phyloP scores from a whole-genome alignment of 768 basidiomycete species.

The Rhodotorula babjevae region DNA sequence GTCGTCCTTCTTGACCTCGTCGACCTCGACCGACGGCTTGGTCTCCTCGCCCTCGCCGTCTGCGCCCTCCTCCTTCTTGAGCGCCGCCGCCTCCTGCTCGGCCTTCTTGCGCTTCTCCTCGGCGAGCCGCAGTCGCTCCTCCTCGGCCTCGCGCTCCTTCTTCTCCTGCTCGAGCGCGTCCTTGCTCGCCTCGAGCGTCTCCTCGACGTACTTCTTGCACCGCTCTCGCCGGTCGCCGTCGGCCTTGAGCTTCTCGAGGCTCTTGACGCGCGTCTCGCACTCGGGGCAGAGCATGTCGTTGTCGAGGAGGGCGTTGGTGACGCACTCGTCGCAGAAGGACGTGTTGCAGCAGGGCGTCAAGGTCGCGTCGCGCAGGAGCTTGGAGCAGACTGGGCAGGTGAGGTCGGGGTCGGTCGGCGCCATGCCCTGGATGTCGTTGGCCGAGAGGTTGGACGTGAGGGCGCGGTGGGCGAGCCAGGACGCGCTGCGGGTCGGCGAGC shows the following conservation, averaged over 20 bases:
- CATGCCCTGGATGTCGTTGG: slow-evolving; percentile 77
- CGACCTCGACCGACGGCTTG: slow-evolving; percentile 28
- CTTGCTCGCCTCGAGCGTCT: slow-evolving; percentile 48
- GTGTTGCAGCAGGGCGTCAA: slow-evolving; percentile 92
- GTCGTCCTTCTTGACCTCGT: slow-evolving; percentile 35
- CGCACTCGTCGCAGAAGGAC: slow-evolving; percentile 92
- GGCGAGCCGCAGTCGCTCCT: slow-evolving; percentile 48
- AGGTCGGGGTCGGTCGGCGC: slow-evolving; percentile 72
- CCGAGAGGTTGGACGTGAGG: slow-evolving; percentile 68
- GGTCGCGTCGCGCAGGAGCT: slow-evolving; percentile 87
- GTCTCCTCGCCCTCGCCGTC: slow-evolving; percentile 22
- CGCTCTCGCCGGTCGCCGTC: slow-evolving; percentile 75
- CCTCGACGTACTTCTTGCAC: slow-evolving; percentile 77
- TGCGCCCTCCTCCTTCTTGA: slow-evolving; percentile 52
- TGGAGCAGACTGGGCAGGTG: slow-evolving; percentile 84
- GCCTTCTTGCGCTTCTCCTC: slow-evolving; percentile 26
- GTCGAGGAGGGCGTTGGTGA: slow-evolving; percentile 87
- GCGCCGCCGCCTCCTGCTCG: slow-evolving; percentile 31
- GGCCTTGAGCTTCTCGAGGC: slow-evolving; percentile 74
- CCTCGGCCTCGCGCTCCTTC: slow-evolving; percentile 53
- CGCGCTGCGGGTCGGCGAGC: slow-evolving; percentile 53
- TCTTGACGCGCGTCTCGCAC: slow-evolving; percentile 80
- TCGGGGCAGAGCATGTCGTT: slow-evolving; percentile 90
- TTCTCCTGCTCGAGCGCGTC: slow-evolving; percentile 41
- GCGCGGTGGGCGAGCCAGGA: slow-evolving; percentile 89